Percentiles rank a stretch among this genome's conserved stretches.
Conservation (phyloP, 1,284 basidiomycete species). For the Malassezia psittaci region DNA sequence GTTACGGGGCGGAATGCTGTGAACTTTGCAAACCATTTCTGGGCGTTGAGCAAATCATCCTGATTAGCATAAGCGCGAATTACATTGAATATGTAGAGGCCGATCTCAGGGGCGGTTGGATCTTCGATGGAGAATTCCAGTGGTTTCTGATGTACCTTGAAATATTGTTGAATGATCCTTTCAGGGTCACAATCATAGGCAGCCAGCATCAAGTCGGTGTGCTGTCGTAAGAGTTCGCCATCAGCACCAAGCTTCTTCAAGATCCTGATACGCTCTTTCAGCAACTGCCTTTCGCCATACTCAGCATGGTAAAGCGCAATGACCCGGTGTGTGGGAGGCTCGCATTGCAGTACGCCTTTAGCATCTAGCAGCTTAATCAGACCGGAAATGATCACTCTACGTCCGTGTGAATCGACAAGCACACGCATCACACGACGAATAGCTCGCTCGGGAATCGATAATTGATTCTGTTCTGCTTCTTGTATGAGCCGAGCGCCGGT, state of each 20-base stretch:
- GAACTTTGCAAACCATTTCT: slow-evolving; percentile 2
- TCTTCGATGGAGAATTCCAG: background rate
- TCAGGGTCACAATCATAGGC: background rate
- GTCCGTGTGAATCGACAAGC: background rate
- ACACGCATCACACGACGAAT: slow-evolving; percentile 12
- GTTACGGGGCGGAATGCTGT: background rate
- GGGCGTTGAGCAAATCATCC: slow-evolving; percentile 7
- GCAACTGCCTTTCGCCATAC: background rate
- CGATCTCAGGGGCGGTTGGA: background rate
- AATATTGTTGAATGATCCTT: background rate
- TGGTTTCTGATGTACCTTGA: background rate
- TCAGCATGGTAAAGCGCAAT: slow-evolving; percentile 7
- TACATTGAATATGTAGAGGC: background rate
- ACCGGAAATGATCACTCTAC: slow-evolving; percentile 1
- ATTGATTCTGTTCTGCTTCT: background rate
- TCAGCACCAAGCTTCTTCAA: background rate
- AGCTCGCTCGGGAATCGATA: slow-evolving; percentile 4
- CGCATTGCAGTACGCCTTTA: background rate
- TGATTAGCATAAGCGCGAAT: slow-evolving; percentile 7
- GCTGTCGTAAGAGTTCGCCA: background rate
- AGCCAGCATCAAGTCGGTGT: background rate
- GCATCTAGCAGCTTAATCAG: slow-evolving; percentile 10
- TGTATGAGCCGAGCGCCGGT: slow-evolving; percentile 1
- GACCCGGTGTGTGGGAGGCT: background rate
- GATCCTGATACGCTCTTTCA: background rate